phyloP scores from a whole-genome alignment of 495 filamentous ascomycete species.

The Paragyromitra xinjiangensis region DNA sequence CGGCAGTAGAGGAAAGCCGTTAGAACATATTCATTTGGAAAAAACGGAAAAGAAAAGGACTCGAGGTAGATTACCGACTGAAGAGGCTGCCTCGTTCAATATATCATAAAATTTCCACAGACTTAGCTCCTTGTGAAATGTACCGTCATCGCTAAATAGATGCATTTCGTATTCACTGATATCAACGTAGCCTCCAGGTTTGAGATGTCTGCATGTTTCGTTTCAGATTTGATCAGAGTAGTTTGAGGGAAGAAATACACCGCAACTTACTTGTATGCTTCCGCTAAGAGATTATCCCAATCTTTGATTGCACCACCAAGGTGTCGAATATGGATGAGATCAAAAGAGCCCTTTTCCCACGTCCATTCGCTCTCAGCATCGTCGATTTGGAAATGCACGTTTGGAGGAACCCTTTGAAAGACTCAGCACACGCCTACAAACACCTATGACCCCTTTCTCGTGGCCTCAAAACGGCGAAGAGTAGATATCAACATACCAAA shows the following conservation, averaged over 20 bases:
- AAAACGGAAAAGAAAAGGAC: conserved; percentile 20
- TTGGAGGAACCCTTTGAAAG: conserved; percentile 63
- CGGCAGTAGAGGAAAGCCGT: background rate
- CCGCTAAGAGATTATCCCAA: conserved; percentile 62
- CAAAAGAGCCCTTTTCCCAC: conserved; percentile 65
- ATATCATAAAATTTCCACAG: conserved; percentile 39
- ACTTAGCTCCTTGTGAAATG: conserved; percentile 5
- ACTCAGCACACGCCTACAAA: conserved; percentile 14
- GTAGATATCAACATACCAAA: conserved; percentile 56
- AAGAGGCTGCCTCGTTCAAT: conserved; percentile 39
- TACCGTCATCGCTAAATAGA: conserved; percentile 45
- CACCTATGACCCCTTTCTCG: background rate
- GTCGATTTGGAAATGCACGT: conserved; percentile 70
- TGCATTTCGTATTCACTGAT: conserved; percentile 37
- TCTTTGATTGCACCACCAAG: conserved; percentile 68
- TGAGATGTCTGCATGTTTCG: conserved; percentile 58
- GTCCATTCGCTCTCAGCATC: conserved; percentile 70
- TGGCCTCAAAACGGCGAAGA: background rate
- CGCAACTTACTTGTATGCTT: conserved; percentile 59
- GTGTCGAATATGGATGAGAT: conserved; percentile 69
- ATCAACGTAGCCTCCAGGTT: conserved; percentile 53
- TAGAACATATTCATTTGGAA: background rate
- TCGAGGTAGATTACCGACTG: conserved; percentile 22
- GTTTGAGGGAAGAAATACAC: background rate
- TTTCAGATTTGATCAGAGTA: background rate